Evolutionary conservation across 805 yeast genomes (phyloP).

Genomic region (Clavispora carvajalis): DNA sequence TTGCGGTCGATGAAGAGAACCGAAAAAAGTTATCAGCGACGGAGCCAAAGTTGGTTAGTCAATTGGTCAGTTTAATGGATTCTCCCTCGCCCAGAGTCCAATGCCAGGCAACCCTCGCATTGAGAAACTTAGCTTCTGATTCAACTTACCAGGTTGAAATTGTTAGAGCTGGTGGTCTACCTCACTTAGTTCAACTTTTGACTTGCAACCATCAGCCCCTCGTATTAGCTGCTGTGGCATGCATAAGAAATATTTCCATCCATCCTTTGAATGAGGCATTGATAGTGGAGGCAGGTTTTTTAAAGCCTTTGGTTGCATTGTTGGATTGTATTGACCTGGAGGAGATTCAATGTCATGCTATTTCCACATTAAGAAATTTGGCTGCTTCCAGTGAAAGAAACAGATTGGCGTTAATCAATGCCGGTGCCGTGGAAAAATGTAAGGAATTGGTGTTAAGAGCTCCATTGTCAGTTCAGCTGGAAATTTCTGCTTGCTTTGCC

Average conservation of each 20-base stretch:
- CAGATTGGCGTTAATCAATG: constrained; percentile 84
- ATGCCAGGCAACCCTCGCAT: constrained; percentile 96
- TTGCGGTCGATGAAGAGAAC: constrained; percentile 93
- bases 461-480: constrained; percentile 92
- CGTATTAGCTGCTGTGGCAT: constrained; percentile 94
- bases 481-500: constrained; percentile 95
- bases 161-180: constrained; percentile 92
- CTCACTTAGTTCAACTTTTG: constrained; percentile 83
- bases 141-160: constrained; percentile 93
- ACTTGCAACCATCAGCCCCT: constrained; percentile 89
- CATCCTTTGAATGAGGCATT: constrained; percentile 95
- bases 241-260: constrained; percentile 93
- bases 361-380: constrained; percentile 88
- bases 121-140: constrained; percentile 93
- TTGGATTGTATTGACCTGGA: constrained; percentile 83
- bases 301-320: constrained; percentile 81
- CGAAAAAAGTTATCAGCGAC: constrained; percentile 84
- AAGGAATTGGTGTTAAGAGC: constrained; percentile 78
- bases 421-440: constrained; percentile 93
- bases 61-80: constrained; percentile 87
- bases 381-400: constrained; percentile 95
- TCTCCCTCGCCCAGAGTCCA: constrained; percentile 91
- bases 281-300: constrained; percentile 94
- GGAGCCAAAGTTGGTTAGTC: constrained; percentile 86
- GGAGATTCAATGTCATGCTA: constrained; percentile 98